Evolutionary conservation across 1,284 basidiomycete species (phyloP).

Genomic region (Cutaneotrichosporon sp.): DNA sequence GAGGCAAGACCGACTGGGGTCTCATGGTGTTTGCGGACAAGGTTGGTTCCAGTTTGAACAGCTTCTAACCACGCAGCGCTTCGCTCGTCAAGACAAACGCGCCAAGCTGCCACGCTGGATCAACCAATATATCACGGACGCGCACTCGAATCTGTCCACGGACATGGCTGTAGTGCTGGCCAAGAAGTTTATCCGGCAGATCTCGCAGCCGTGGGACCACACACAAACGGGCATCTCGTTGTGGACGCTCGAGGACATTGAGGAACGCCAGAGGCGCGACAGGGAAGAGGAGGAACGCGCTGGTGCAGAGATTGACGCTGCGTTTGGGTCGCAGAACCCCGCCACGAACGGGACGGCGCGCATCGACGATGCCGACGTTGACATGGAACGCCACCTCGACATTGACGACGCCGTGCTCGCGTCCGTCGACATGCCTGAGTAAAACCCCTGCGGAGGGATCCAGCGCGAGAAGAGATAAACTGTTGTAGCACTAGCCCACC

Average conservation of each 20-base stretch:
- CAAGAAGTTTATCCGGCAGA: slow-evolving; percentile 94
- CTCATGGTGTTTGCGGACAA: slow-evolving; percentile 99
- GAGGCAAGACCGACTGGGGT: slow-evolving; percentile 99
- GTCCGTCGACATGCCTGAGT: slow-evolving; percentile 30
- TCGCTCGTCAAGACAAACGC: slow-evolving; percentile 92
- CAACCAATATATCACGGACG: slow-evolving; percentile 97
- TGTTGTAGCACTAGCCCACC: slow-evolving; percentile 11
- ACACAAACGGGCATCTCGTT: slow-evolving; percentile 90
- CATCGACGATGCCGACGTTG: slow-evolving; percentile 20
- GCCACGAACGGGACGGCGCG: slow-evolving; percentile 7
- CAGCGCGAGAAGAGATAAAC: slow-evolving; percentile 1
- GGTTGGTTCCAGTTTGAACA: slow-evolving; percentile 51
- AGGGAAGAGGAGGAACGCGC: slow-evolving; percentile 34
- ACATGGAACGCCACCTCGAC: slow-evolving; percentile 21
- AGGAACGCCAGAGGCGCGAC: slow-evolving; percentile 39
- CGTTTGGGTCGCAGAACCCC: slow-evolving; percentile 16
- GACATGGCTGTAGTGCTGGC: slow-evolving; percentile 97
- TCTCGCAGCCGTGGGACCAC: slow-evolving; percentile 93
- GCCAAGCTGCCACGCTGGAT: slow-evolving; percentile 98
- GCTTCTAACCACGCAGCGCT: slow-evolving; percentile 64
- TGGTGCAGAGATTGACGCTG: slow-evolving; percentile 21
- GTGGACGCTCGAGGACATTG: slow-evolving; percentile 64
- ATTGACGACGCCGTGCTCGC: slow-evolving; percentile 41
- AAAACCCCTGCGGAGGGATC: too few species aligned
- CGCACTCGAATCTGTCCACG: slow-evolving; percentile 92